These are phyloP conservation scores for Vicia villosa DNA, from an alignment of 306 rosid genomes.

Conservation along the genomic window DNA sequence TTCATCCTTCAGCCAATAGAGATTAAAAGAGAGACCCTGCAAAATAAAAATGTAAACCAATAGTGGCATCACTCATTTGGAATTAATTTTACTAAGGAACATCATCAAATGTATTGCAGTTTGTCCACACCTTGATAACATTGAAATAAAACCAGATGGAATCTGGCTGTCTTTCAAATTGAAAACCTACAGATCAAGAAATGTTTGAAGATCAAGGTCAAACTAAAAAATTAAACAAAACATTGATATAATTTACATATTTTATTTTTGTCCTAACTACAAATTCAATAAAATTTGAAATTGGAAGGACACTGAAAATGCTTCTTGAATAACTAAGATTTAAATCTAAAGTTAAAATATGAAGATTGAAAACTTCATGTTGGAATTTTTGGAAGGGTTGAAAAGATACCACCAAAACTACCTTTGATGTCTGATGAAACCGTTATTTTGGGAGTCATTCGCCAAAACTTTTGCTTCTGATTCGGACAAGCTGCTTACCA, in stretches of 20 bases:
- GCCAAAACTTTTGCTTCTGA: conserved; percentile 27
- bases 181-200: conserved; percentile 43
- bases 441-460: conserved; percentile 24
- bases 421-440: conserved; percentile 28
- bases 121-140: conserved; percentile 39
- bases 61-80: conserved; percentile 34
- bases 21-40: conserved; percentile 46
- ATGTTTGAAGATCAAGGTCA: conserved; percentile 21
- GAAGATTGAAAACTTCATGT: not conserved
- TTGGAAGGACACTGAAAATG: not conserved
- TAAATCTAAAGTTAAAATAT: not conserved
- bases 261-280: not conserved
- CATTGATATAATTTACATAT: not conserved
- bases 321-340: conserved; percentile 17
- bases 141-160: conserved; percentile 28
- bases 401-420: conserved; percentile 32
- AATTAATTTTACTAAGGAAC: conserved; percentile 30
- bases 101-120: conserved; percentile 28
- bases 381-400: not conserved
- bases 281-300: conserved; percentile 18
- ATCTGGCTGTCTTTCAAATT: conserved; percentile 30
- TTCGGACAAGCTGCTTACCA: conserved; percentile 40
- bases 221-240: conserved; percentile 16
- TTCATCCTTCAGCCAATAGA: conserved; percentile 39
- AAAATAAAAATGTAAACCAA: conserved; percentile 46